A percentile compares a stretch with the other conserved stretches of the same genome.
Evolutionary conservation across 805 yeast species (phyloP).

Genomic region (Lipomyces sp.): DNA sequence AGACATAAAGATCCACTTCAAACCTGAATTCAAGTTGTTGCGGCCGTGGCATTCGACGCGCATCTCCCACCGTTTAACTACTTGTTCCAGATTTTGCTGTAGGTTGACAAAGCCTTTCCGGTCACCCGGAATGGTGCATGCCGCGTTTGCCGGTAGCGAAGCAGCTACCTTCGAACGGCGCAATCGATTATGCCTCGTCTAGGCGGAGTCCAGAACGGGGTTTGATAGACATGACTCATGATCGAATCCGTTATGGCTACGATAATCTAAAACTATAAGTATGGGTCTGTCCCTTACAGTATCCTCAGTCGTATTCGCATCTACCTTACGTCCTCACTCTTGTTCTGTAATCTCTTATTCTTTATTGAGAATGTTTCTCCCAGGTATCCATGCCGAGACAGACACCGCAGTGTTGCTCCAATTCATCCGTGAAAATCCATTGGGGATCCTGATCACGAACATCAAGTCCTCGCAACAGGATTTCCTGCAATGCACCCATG

Average conservation of each 20-base stretch:
- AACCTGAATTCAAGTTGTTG: too few species aligned
- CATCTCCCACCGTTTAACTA: neutral
- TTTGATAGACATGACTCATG: too few species aligned
- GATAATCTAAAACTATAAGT: neutral
- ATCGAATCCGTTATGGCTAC: neutral
- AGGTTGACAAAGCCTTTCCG: too few species aligned
- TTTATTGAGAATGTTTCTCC: neutral
- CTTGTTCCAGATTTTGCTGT: neutral
- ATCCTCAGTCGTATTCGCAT: neutral
- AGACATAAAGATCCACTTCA: neutral
- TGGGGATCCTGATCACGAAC: slow-evolving; percentile 52
- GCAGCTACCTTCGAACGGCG: neutral
- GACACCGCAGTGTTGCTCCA: slow-evolving; percentile 47
- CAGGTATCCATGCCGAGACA: neutral
- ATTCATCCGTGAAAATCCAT: slow-evolving; percentile 49
- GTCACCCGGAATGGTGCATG: neutral
- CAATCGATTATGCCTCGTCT: too few species aligned
- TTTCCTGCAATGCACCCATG: slow-evolving; percentile 57
- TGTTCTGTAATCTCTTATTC: too few species aligned
- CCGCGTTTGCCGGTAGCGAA: neutral
- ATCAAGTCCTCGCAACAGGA: slow-evolving; percentile 43
- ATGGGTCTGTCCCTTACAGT: too few species aligned
- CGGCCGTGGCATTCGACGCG: neutral
- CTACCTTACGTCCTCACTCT: neutral
- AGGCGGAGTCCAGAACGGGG: too few species aligned